Evolutionary conservation across 2,329 filamentous ascomycete species (phyloP).

Genomic region (Pseudogymnoascus sp.): DNA sequence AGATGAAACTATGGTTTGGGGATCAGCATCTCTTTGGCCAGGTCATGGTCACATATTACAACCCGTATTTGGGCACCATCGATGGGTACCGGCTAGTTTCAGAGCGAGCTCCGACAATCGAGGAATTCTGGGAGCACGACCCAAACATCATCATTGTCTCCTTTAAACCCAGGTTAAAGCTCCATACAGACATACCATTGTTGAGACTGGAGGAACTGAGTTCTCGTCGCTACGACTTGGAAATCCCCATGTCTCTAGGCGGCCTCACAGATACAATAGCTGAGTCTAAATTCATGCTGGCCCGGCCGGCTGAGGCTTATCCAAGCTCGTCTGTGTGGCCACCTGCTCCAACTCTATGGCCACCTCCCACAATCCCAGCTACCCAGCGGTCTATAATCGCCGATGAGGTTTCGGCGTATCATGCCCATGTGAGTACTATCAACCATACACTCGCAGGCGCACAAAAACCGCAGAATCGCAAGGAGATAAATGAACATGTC

Average conservation of each 20-base stretch:
- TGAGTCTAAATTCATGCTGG: slow-evolving; percentile 61
- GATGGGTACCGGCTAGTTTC: slow-evolving; percentile 72
- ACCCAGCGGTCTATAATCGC: slow-evolving; percentile 29
- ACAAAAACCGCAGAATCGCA: slow-evolving; percentile 41
- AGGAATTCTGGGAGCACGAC: slow-evolving; percentile 58
- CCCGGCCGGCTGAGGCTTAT: slow-evolving; percentile 39
- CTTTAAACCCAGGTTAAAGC: slow-evolving; percentile 60
- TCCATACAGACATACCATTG: slow-evolving; percentile 69
- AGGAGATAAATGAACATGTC: slow-evolving; percentile 57
- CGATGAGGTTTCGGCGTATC: slow-evolving; percentile 34
- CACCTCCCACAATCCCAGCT: slow-evolving; percentile 62
- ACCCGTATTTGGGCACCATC: slow-evolving; percentile 64
- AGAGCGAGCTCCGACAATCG: slow-evolving; percentile 44
- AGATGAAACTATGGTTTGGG: slow-evolving; percentile 77
- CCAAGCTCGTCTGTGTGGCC: slow-evolving; percentile 60
- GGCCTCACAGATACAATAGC: slow-evolving; percentile 38
- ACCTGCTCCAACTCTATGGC: slow-evolving; percentile 61
- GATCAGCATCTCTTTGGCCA: slow-evolving; percentile 67
- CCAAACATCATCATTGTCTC: slow-evolving; percentile 59
- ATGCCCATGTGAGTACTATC: slow-evolving; percentile 17
- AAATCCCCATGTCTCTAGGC: slow-evolving; percentile 45
- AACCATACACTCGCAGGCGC: background rate
- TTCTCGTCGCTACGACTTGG: slow-evolving; percentile 35
- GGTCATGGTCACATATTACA: slow-evolving; percentile 68
- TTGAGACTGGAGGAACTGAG: slow-evolving; percentile 41